Percentiles rank a stretch among this genome's conserved stretches.
Conservation (phyloP, 2,329 filamentous ascomycete species). For the Pezicula radicicola region DNA sequence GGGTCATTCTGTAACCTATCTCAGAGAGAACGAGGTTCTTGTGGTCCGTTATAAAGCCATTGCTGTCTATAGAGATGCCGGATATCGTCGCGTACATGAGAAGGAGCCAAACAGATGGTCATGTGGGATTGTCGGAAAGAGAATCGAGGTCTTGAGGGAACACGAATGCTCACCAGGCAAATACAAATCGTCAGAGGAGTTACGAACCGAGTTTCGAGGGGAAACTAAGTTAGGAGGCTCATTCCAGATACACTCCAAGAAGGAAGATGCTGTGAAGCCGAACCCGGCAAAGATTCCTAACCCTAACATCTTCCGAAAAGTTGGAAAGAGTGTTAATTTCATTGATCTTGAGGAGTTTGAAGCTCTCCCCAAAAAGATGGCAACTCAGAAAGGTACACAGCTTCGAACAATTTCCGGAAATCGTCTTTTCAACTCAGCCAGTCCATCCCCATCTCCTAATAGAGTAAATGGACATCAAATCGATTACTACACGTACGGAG, state of each 20-base stretch:
- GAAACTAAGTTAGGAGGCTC: constrained; percentile 8
- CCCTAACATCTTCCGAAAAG: too few relatives aligned
- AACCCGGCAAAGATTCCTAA: too few relatives aligned
- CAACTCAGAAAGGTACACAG: too few relatives aligned
- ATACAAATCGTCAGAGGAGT: neutral
- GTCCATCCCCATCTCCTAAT: too few relatives aligned
- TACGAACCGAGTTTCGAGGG: constrained; percentile 8
- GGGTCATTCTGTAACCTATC: too few relatives aligned
- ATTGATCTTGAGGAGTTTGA: too few relatives aligned
- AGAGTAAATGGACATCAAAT: too few relatives aligned
- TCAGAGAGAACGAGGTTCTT: neutral
- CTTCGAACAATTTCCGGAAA: too few relatives aligned
- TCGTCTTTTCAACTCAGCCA: too few relatives aligned
- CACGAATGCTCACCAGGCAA: constrained; percentile 6
- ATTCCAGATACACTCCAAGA: neutral
- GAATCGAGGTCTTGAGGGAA: constrained; percentile 1
- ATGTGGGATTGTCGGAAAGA: neutral
- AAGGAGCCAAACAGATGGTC: too few relatives aligned
- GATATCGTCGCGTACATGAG: neutral
- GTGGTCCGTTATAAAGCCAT: constrained; percentile 6
- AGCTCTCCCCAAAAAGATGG: too few relatives aligned
- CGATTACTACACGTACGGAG: constrained; percentile 12
- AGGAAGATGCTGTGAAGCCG: neutral
- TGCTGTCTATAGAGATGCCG: neutral
- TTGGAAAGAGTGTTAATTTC: too few relatives aligned